These are phyloP conservation scores for Suhomyces anneliseae DNA, from an alignment of 1,139 yeast genomes.

Conservation along the genomic window DNA sequence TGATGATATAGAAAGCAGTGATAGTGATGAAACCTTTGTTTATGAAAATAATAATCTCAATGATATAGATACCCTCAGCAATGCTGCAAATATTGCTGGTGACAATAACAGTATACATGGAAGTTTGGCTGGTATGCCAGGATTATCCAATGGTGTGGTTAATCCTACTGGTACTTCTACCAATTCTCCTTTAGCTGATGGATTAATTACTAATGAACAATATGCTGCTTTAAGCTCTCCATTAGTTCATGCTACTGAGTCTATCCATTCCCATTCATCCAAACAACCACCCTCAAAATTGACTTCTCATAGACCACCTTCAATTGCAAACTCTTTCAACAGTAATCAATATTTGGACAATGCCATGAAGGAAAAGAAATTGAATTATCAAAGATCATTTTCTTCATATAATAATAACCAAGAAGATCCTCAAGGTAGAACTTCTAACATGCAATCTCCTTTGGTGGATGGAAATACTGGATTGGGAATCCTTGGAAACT, in stretches of 20 bases:
- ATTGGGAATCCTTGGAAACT: slow-evolving; percentile 12
- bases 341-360: slow-evolving; percentile 23
- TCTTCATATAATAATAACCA: slow-evolving; percentile 15
- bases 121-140: slow-evolving; percentile 7
- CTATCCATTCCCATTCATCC: slow-evolving; percentile 17
- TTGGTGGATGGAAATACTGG: slow-evolving; percentile 7
- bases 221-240: slow-evolving; percentile 7
- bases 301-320: slow-evolving; percentile 11
- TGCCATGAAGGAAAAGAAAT: slow-evolving; percentile 16
- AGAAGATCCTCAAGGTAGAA: slow-evolving; percentile 9
- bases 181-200: slow-evolving; percentile 7
- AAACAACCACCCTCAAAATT: slow-evolving; percentile 7
- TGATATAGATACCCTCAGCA: slow-evolving; percentile 18
- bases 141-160: slow-evolving; percentile 5
- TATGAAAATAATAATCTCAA: slow-evolving; percentile 59
- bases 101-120: slow-evolving; percentile 15
- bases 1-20: slow-evolving; percentile 82
- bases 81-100: slow-evolving; percentile 10
- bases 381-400: slow-evolving; percentile 15
- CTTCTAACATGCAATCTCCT: slow-evolving; percentile 10
- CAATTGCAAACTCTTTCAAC: slow-evolving; percentile 22
- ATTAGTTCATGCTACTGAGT: slow-evolving; percentile 7
- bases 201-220: slow-evolving; percentile 5
- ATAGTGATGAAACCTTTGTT: slow-evolving; percentile 91
- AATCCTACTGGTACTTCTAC: slow-evolving; percentile 6